Evolutionary conservation across 2,329 filamentous ascomycete species (phyloP), one percentile per base, ranked within the genome.

Genomic region (Colletotrichum sp.): DNA sequence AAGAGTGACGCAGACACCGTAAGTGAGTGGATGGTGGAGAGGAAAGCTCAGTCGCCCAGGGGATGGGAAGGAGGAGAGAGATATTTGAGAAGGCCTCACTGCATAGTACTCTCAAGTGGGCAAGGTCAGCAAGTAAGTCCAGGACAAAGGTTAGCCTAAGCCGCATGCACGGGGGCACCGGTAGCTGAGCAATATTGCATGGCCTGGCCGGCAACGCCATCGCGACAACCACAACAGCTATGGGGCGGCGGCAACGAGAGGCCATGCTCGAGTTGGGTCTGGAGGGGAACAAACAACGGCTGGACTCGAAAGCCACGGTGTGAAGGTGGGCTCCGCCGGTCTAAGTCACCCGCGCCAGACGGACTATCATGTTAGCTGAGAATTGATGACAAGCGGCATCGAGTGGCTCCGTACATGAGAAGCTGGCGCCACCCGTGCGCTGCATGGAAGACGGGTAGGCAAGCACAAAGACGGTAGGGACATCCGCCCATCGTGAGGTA

Each of bases 301-400:
- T 73, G 34, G 34, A 55, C 16, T 74, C 49, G 36, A 59, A 34
- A 65, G 49, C 65, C 49, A 73, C 65, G 74, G 34, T 26, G 55
- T n/a, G 60, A 69, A 60, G 70, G 16, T 69, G 64, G 65, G 70
- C 34, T 74, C 34, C 59, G 16, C 74, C 15, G 34, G 64, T 36
- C 62, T 39, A 55, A 72, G 72, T 75, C 55, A 62, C 62, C 68
- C 49, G 60, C 36, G 62, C 68, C 6, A 75, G 68, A 67, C 68
- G 52, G 72, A 72, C 74, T 55, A 59, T 32, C 18, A 65, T 3
- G n/a, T 69, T 73, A 74, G 59, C 49, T 69, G 44, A 52, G 64
- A 66, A 74, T 44, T 69, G 74, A 60, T 76, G 74, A 76, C 70
- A 76, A 76, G 70, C 71, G 57, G 65, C 65, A 76, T 69, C 30